Evolutionary conservation across 2,329 filamentous ascomycete genomes (phyloP).

Genomic region (Arthroderma sp.): DNA sequence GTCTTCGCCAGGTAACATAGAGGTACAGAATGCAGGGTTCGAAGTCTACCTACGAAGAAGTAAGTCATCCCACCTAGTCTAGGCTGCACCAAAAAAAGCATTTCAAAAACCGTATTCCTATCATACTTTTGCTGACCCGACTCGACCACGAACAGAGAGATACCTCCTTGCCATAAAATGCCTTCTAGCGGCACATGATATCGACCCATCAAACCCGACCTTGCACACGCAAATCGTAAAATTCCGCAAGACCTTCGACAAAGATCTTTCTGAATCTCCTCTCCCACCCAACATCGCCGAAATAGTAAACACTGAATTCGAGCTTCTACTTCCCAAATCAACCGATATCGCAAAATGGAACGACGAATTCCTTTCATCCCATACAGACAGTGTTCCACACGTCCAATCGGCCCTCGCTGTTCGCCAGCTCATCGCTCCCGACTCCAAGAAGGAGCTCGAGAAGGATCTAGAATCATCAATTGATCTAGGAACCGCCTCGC

Average conservation of each 20-base stretch:
- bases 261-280: slow-evolving; percentile 37
- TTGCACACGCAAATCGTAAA: slow-evolving; percentile 63
- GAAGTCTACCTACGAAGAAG: slow-evolving; percentile 77
- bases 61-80: slow-evolving; percentile 34
- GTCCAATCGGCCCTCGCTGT: slow-evolving; percentile 51
- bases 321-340: slow-evolving; percentile 42
- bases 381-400: slow-evolving; percentile 50
- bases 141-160: slow-evolving; percentile 48
- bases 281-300: slow-evolving; percentile 53
- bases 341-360: slow-evolving; percentile 52
- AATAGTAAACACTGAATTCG: slow-evolving; percentile 57
- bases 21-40: slow-evolving; percentile 74
- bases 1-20: slow-evolving; percentile 64
- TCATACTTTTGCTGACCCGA: too few relatives aligned
- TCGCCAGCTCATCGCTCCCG: slow-evolving; percentile 45
- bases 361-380: slow-evolving; percentile 48
- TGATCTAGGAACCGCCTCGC: slow-evolving; percentile 36
- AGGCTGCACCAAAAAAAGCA: too few relatives aligned
- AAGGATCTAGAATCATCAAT: slow-evolving; percentile 50
- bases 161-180: slow-evolving; percentile 77
- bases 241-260: slow-evolving; percentile 51
- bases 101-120: too few relatives aligned
- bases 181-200: slow-evolving; percentile 56
- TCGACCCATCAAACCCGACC: slow-evolving; percentile 56
- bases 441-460: slow-evolving; percentile 44